phyloP scores from a whole-genome alignment of 2,329 filamentous ascomycete species.

The Epichloe glyceriae region DNA sequence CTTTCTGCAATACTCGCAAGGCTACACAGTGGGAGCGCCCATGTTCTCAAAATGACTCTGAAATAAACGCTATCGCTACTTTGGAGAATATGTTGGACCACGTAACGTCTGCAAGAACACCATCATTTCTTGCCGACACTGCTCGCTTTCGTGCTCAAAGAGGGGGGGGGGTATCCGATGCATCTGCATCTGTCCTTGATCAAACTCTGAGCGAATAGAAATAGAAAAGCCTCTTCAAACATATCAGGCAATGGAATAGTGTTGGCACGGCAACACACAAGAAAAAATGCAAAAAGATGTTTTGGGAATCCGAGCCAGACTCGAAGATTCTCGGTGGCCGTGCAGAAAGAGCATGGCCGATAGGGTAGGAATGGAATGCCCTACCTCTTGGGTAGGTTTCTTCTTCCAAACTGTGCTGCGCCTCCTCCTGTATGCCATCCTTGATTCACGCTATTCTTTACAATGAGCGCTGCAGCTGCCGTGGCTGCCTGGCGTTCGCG shows the following conservation, averaged over 20 bases:
- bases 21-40: too few species aligned
- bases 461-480: conserved; percentile 85
- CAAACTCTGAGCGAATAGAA: neutral
- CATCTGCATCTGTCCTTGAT: neutral
- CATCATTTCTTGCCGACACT: neutral
- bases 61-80: neutral
- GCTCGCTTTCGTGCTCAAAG: neutral
- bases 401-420: conserved; percentile 28
- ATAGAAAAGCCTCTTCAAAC: neutral
- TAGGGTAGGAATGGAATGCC: neutral
- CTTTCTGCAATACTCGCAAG: too few species aligned
- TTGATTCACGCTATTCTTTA: conserved; percentile 69
- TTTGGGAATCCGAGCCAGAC: neutral
- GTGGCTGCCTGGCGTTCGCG: conserved; percentile 86
- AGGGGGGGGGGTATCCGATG: neutral
- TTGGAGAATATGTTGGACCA: neutral
- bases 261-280: neutral
- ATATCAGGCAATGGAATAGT: neutral
- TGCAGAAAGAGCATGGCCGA: too few species aligned
- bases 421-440: conserved; percentile 35
- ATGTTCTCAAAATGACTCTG: neutral
- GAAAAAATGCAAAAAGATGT: neutral
- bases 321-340: neutral
- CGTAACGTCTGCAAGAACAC: neutral
- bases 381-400: conserved; percentile 34